Percentiles rank a stretch among this genome's conserved stretches.
Conservation (phyloP, 805 yeast genomes). For the Saccharomycopsis schoenii region DNA sequence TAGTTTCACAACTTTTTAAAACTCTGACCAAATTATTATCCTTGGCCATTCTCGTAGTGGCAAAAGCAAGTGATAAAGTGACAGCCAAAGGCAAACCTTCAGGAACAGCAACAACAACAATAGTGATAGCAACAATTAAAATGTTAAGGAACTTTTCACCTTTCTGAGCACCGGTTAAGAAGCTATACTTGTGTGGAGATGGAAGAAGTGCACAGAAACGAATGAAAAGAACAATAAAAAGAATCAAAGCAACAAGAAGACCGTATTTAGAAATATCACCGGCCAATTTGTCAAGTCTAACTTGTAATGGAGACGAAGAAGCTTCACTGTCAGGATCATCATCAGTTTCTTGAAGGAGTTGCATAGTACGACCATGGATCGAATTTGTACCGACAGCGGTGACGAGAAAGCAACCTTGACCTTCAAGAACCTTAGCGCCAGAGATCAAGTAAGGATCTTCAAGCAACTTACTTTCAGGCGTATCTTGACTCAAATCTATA, state of each 20-base stretch:
- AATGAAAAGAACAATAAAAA: constrained; percentile 70
- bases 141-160: constrained; percentile 80
- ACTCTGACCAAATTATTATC: constrained; percentile 95
- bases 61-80: constrained; percentile 92
- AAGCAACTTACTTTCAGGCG: constrained; percentile 23
- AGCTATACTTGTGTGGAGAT: constrained; percentile 36
- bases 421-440: constrained; percentile 81
- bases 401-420: constrained; percentile 76
- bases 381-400: constrained; percentile 89
- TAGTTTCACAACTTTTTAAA: constrained; percentile 88
- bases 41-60: constrained; percentile 95
- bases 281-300: constrained; percentile 69
- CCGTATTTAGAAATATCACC: constrained; percentile 96
- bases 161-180: constrained; percentile 53
- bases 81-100: constrained; percentile 98
- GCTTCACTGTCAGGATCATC: constrained; percentile 36
- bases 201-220: constrained; percentile 61
- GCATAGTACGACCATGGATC: constrained; percentile 85
- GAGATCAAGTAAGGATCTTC: constrained; percentile 79
- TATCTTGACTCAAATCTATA: constrained; percentile 27
- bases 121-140: constrained; percentile 81
- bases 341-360: constrained; percentile 40
- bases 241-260: constrained; percentile 68
- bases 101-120: constrained; percentile 97
- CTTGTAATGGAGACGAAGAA: constrained; percentile 85